A percentile compares a stretch with the other conserved stretches of the same genome.
Conservation (phyloP, 192 early-diverging fungal genomes). For the Coemansia sp. region DNA sequence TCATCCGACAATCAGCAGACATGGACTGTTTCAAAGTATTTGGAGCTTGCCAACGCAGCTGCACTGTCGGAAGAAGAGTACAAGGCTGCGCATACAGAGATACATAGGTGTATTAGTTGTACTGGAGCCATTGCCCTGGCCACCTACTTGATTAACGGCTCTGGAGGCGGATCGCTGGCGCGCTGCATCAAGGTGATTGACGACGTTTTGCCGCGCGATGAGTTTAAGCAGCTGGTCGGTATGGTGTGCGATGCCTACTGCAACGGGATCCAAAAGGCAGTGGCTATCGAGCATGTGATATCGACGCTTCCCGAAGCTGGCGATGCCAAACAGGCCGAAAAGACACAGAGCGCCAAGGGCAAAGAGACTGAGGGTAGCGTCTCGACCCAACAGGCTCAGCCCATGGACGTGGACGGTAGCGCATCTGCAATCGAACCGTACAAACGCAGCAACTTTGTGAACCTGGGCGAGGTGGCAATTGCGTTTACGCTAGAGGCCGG, state of each 20-base stretch:
- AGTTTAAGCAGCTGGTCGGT: slow-evolving; percentile 29
- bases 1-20: background rate
- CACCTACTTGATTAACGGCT: slow-evolving; percentile 37
- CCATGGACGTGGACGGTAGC: slow-evolving; percentile 43
- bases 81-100: slow-evolving; percentile 10
- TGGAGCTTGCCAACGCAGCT: slow-evolving; percentile 36
- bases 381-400: slow-evolving; percentile 2
- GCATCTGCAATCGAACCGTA: slow-evolving; percentile 17
- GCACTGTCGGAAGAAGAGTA: slow-evolving; percentile 28
- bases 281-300: slow-evolving; percentile 35
- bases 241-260: slow-evolving; percentile 24
- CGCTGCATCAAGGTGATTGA: slow-evolving; percentile 35
- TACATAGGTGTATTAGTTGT: slow-evolving; percentile 40
- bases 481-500: slow-evolving; percentile 37
- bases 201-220: slow-evolving; percentile 28
- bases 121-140: slow-evolving; percentile 35
- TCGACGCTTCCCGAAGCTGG: slow-evolving; percentile 18
- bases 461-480: slow-evolving; percentile 39
- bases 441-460: slow-evolving; percentile 30
- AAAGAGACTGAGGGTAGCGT: slow-evolving; percentile 18
- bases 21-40: slow-evolving; percentile 10
- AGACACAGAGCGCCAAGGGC: slow-evolving; percentile 15
- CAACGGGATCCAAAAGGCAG: slow-evolving; percentile 28
- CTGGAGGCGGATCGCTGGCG: slow-evolving; percentile 39
- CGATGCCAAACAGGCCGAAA: slow-evolving; percentile 26